Base-by-base conservation (phyloP, 2,329 filamentous ascomycete genomes). In the Colletotrichum tropicale region DNA sequence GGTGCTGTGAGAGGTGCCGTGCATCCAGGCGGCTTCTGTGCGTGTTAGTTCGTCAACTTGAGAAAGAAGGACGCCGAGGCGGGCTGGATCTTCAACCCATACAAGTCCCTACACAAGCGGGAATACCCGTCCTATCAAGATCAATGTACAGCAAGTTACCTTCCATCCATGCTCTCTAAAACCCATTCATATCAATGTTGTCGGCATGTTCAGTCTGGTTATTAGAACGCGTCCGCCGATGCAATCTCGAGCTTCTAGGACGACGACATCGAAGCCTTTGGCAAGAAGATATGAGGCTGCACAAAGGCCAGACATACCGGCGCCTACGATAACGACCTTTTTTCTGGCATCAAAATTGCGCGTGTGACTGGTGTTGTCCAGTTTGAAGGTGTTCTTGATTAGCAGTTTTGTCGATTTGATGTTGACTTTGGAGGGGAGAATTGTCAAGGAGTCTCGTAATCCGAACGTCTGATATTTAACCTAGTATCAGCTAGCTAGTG, bases 191-290 rank as follows among this genome's bases (percentile, higher is more conserved):
- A 18, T 56, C 65, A 26, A 67, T 67, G 13, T 56, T 67, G 48
- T 67, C 65, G 48, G 4, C 48, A 26, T 56, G n/a, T 55, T 24
- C 65, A 3, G n/a, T n/a, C n/a, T n/a, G n/a, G n/a, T n/a, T n/a
- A n/a, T 55, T 2, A 84, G 88, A 0, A 87, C 89, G 80, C 91
- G 91, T 12, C 89, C 89, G 0, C 89, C 89, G 0, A 90, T 86
- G 0, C 87, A 84, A 48, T 88, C 83, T 8, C 86, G 83, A 2
- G 88, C 88, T 78, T 91, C 89, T 3, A 91, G 80, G 0, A 91
- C 83, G 0, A 86, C 75, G 16, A 83, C 81, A 0, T 83, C 84
- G 9, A 87, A 78, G 2, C 85, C 85, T 0, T 84, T 83, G 2
- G 79, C 68, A 7, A 84, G 78, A 6, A 88, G 75, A 3, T 81